phyloP scores from a whole-genome alignment of 2,329 filamentous ascomycete species.

The Fusarium floridanum region DNA sequence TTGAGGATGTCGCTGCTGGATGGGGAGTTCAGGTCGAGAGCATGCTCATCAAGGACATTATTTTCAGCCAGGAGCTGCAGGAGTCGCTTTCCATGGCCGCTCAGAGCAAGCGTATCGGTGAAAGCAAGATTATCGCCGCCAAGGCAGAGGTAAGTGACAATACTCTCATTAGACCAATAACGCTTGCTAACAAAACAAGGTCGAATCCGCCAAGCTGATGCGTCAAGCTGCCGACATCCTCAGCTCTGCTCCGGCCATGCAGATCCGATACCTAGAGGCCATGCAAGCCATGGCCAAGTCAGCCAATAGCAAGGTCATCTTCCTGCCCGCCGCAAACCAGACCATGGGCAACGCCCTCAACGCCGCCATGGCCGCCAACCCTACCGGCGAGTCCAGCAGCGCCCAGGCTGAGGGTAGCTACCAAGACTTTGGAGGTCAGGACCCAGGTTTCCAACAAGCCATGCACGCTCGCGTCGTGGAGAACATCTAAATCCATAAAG shows the following conservation, averaged over 20 bases:
- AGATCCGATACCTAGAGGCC: constrained; percentile 96
- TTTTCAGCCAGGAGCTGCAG: constrained; percentile 95
- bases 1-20: constrained; percentile 91
- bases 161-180: neutral
- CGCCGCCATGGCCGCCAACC: constrained; percentile 59
- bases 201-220: constrained; percentile 96
- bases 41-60: constrained; percentile 99
- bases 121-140: constrained; percentile 97
- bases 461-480: constrained; percentile 87
- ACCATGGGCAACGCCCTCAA: constrained; percentile 64
- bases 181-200: constrained; percentile 54
- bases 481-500: constrained; percentile 74
- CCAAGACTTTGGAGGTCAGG: constrained; percentile 66
- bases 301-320: constrained; percentile 90
- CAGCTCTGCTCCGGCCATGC: constrained; percentile 93
- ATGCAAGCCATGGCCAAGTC: constrained; percentile 99
- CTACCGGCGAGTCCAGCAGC: constrained; percentile 63
- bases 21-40: constrained; percentile 98
- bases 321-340: constrained; percentile 74
- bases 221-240: constrained; percentile 94
- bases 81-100: constrained; percentile 98
- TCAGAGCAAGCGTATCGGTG: constrained; percentile 97
- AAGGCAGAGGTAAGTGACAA: constrained; percentile 76
- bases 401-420: constrained; percentile 56
- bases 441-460: constrained; percentile 79